Evolutionary conservation across 495 filamentous ascomycete species (phyloP).

Genomic region (Xylaria longipes): DNA sequence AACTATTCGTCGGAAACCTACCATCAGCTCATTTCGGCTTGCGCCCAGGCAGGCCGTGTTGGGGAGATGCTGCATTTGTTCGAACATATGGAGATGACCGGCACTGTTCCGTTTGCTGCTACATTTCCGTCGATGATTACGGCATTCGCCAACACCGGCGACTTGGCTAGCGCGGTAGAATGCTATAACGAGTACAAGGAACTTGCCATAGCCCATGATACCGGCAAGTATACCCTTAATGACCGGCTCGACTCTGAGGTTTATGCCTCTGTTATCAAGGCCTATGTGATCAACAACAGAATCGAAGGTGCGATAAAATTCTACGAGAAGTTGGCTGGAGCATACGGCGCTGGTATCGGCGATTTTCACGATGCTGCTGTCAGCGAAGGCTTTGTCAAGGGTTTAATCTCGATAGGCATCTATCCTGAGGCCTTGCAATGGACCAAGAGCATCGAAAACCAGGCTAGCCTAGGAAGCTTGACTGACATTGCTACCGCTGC

Average conservation of each 20-base stretch:
- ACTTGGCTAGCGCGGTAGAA: slow-evolving; percentile 88
- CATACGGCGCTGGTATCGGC: slow-evolving; percentile 59
- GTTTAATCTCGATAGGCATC: slow-evolving; percentile 66
- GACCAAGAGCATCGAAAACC: slow-evolving; percentile 58
- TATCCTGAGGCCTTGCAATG: slow-evolving; percentile 71
- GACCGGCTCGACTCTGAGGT: slow-evolving; percentile 81
- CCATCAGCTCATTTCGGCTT: slow-evolving; percentile 79
- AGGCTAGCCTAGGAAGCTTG: slow-evolving; percentile 45
- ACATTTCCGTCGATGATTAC: slow-evolving; percentile 93
- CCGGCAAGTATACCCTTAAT: slow-evolving; percentile 70
- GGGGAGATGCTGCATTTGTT: slow-evolving; percentile 90
- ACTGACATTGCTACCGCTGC: slow-evolving; percentile 60
- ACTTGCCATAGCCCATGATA: slow-evolving; percentile 80
- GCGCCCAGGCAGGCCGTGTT: slow-evolving; percentile 76
- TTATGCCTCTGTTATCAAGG: slow-evolving; percentile 86
- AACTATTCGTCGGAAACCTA: slow-evolving; percentile 71
- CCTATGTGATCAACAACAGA: slow-evolving; percentile 82
- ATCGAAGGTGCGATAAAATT: slow-evolving; percentile 80
- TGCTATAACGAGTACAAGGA: slow-evolving; percentile 93
- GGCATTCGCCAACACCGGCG: slow-evolving; percentile 79
- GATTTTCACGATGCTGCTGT: slow-evolving; percentile 73
- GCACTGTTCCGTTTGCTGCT: slow-evolving; percentile 72
- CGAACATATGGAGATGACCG: slow-evolving; percentile 82
- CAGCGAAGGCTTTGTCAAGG: slow-evolving; percentile 74
- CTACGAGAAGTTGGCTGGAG: slow-evolving; percentile 73